phyloP scores from a whole-genome alignment of 768 basidiomycete species.

The Boletus tomentosulus region DNA sequence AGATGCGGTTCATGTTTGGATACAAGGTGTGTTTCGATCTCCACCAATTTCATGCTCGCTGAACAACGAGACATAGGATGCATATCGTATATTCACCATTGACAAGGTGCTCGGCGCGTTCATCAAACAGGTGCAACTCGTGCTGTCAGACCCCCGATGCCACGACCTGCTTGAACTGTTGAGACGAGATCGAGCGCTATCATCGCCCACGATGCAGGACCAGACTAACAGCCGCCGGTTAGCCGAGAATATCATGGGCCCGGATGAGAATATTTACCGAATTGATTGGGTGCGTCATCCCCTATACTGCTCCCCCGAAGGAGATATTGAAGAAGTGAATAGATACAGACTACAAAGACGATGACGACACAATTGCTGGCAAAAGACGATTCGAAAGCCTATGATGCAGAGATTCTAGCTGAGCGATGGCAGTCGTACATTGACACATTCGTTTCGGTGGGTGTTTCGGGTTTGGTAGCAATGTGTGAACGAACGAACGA shows the following conservation, averaged over 20 bases:
- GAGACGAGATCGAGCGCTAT: slow-evolving; percentile 60
- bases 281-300: slow-evolving; percentile 66
- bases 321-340: neutral
- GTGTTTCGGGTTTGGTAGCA: slow-evolving; percentile 11
- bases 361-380: slow-evolving; percentile 74
- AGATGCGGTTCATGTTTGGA: slow-evolving; percentile 85
- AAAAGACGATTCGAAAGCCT: slow-evolving; percentile 71
- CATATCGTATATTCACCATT: slow-evolving; percentile 88
- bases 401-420: slow-evolving; percentile 72
- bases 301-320: neutral
- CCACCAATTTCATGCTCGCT: neutral
- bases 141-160: slow-evolving; percentile 64
- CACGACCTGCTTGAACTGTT: slow-evolving; percentile 69
- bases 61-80: slow-evolving; percentile 42
- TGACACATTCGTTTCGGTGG: slow-evolving; percentile 67
- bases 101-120: slow-evolving; percentile 87
- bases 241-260: slow-evolving; percentile 66
- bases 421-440: slow-evolving; percentile 80
- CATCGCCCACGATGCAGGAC: slow-evolving; percentile 63
- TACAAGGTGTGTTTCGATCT: slow-evolving; percentile 48
- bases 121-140: slow-evolving; percentile 85
- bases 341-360: slow-evolving; percentile 64
- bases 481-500: neutral
- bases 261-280: slow-evolving; percentile 75
- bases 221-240: slow-evolving; percentile 62